Conservation (phyloP, 331 rosid genomes). For the Cydonia oblonga region DNA sequence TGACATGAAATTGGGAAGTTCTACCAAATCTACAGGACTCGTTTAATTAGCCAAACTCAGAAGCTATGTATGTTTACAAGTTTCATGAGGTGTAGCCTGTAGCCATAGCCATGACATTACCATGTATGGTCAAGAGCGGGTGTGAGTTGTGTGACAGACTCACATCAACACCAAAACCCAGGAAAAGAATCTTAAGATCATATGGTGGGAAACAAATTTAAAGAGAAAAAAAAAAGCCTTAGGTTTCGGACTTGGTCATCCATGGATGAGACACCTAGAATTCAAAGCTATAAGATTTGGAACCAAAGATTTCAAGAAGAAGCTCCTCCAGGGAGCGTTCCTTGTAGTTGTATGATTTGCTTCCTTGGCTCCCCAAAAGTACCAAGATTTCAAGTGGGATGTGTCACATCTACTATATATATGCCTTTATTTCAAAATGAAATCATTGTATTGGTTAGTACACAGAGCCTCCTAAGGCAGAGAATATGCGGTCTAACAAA, state of each 20-base stretch:
- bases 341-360: not conserved
- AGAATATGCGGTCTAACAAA: no score
- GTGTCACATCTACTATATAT: not conserved
- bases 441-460: not conserved
- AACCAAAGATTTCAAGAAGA: not conserved
- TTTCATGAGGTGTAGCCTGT: not conserved
- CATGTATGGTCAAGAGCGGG: not conserved
- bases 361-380: not conserved
- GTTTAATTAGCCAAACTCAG: not conserved
- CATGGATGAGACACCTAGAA: not conserved
- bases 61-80: not conserved
- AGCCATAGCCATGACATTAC: not conserved
- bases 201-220: not conserved
- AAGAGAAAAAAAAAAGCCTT: not conserved
- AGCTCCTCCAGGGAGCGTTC: not conserved
- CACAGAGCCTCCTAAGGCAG: not conserved
- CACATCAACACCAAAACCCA: not conserved
- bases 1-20: not conserved
- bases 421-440: not conserved
- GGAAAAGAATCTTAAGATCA: constrained; percentile 4
- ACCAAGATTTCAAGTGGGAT: not conserved
- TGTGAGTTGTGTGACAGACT: not conserved
- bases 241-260: constrained; percentile 1
- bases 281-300: not conserved
- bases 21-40: not conserved